Percentiles rank a stretch among this genome's conserved stretches.
phyloP scores from a whole-genome alignment of 352 stramenopile genomes.

The Phytophthora pini region DNA sequence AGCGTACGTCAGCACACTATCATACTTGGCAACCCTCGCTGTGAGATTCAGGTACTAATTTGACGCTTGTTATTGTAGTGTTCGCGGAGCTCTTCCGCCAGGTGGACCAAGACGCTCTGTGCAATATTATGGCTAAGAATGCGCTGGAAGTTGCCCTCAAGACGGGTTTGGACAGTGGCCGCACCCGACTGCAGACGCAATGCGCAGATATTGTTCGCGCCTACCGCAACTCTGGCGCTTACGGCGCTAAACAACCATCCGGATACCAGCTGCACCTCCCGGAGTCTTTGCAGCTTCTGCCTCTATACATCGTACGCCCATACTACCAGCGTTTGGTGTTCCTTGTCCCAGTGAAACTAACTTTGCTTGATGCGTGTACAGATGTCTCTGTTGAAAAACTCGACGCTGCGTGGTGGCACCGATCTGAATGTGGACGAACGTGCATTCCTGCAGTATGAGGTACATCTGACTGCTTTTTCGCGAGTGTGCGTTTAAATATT shows the following conservation, averaged over 20 bases:
- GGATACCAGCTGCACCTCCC: slow-evolving; percentile 87
- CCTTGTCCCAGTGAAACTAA: slow-evolving; percentile 13
- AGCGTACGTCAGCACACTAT: slow-evolving; percentile 54
- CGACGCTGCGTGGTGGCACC: slow-evolving; percentile 95
- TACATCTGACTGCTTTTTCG: slow-evolving; percentile 23
- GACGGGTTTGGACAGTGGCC: slow-evolving; percentile 94
- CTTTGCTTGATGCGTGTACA: slow-evolving; percentile 36
- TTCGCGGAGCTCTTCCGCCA: slow-evolving; percentile 92
- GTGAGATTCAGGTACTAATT: slow-evolving; percentile 4
- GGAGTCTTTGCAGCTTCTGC: slow-evolving; percentile 94
- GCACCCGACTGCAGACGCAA: slow-evolving; percentile 91
- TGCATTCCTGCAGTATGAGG: slow-evolving; percentile 91
- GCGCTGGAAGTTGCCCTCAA: slow-evolving; percentile 96
- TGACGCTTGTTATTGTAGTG: slow-evolving; percentile 48
- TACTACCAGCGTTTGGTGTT: slow-evolving; percentile 2
- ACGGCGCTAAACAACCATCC: slow-evolving; percentile 70
- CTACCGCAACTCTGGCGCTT: slow-evolving; percentile 85
- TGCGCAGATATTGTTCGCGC: slow-evolving; percentile 95
- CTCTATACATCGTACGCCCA: slow-evolving; percentile 93
- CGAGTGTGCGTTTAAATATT: neutral
- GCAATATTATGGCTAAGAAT: slow-evolving; percentile 95
- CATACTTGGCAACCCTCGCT: neutral
- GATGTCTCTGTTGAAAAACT: slow-evolving; percentile 98
- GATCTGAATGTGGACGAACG: slow-evolving; percentile 97
- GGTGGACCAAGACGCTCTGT: slow-evolving; percentile 94